Conservation (phyloP, 768 basidiomycete genomes). For the Tremella mesenterica region DNA sequence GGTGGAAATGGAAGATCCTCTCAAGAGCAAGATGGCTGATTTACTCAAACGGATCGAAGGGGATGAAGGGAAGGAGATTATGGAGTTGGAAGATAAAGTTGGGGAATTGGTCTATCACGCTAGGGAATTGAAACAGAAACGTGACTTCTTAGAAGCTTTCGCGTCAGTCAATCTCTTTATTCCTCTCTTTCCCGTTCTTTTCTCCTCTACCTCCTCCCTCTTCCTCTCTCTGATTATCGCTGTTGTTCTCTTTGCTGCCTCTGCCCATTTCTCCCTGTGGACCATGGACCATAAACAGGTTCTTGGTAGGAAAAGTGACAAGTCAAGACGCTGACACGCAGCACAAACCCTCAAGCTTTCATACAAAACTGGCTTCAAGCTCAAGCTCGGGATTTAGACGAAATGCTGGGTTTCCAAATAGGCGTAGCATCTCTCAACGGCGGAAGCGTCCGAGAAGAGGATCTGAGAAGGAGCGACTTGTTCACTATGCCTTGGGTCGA, state of each 20-base stretch:
- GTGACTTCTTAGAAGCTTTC: conserved; percentile 75
- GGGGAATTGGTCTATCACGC: conserved; percentile 74
- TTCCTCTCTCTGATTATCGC: no score
- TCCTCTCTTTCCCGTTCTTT: no score
- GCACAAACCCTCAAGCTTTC: conserved; percentile 56
- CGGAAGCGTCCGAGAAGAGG: conserved; percentile 64
- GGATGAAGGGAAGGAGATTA: conserved; percentile 59
- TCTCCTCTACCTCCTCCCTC: no score
- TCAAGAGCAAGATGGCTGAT: conserved; percentile 61
- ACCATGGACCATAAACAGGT: no score
- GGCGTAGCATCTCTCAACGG: conserved; percentile 52
- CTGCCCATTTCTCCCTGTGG: no score
- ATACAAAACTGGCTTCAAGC: conserved; percentile 86
- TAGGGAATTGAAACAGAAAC: conserved; percentile 76
- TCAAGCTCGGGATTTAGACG: conserved; percentile 83
- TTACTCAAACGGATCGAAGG: conserved; percentile 62
- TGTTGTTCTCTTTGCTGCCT: no score
- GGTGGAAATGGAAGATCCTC: conserved; percentile 72
- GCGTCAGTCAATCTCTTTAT: no score
- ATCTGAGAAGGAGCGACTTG: conserved; percentile 77
- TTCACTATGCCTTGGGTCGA: conserved; percentile 84
- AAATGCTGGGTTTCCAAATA: conserved; percentile 64
- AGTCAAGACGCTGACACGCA: conserved; percentile 4
- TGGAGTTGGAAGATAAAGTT: conserved; percentile 82
- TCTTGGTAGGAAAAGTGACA: no score